These are phyloP conservation scores for Termitomyces sp. DNA, from an alignment of 768 basidiomycete species.

Conservation along the genomic window DNA sequence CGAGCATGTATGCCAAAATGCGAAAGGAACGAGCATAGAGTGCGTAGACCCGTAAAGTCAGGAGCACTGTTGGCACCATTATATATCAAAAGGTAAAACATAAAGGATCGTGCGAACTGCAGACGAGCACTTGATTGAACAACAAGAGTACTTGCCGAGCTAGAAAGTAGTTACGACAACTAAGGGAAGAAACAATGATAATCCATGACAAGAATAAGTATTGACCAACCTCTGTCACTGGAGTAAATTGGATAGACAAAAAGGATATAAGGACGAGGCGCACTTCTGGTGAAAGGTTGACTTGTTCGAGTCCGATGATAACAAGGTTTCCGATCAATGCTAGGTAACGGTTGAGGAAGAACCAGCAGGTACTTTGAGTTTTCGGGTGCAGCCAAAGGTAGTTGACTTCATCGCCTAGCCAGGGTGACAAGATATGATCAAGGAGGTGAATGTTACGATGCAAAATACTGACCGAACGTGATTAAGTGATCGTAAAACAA, in stretches of 20 bases:
- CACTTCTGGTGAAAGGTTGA: slow-evolving; percentile 19
- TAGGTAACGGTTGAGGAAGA: slow-evolving; percentile 46
- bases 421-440: background rate
- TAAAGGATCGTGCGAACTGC: slow-evolving; percentile 27
- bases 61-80: slow-evolving; percentile 24
- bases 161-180: slow-evolving; percentile 31
- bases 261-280: slow-evolving; percentile 1
- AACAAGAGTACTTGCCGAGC: slow-evolving; percentile 37
- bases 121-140: slow-evolving; percentile 39
- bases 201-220: background rate
- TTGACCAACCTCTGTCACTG: slow-evolving; percentile 10
- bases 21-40: slow-evolving; percentile 27
- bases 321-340: slow-evolving; percentile 33
- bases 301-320: slow-evolving; percentile 23
- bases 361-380: slow-evolving; percentile 32
- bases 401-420: slow-evolving; percentile 30
- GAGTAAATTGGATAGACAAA: background rate
- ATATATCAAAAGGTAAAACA: background rate
- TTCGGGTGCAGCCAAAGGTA: slow-evolving; percentile 40
- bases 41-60: slow-evolving; percentile 45
- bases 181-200: slow-evolving; percentile 10
- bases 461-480: slow-evolving; percentile 23
- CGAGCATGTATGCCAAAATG: slow-evolving; percentile 29
- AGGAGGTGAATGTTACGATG: background rate
- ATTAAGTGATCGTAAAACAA: slow-evolving; percentile 35